Conservation (phyloP, 176 grass and related monocot genomes). For the Musa beccarii region DNA sequence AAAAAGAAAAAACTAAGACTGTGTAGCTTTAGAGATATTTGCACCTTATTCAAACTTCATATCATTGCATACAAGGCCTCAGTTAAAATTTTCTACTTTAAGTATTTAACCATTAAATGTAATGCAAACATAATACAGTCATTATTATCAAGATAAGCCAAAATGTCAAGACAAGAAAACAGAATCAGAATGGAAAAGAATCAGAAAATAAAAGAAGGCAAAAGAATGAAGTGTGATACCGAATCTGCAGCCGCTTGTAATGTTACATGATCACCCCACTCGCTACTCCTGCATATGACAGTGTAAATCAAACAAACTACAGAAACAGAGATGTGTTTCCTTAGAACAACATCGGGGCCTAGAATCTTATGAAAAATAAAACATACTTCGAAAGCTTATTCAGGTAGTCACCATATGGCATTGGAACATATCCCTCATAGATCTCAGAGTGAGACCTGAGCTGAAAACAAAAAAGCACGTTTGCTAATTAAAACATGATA, state of each 20-base stretch:
- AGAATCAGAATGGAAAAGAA: neutral
- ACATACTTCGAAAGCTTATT: slow-evolving; percentile 62
- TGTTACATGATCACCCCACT: slow-evolving; percentile 99
- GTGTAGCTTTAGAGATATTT: no score
- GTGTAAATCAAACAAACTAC: slow-evolving; percentile 17
- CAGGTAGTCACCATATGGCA: slow-evolving; percentile 84
- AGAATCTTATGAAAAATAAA: neutral
- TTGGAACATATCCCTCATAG: slow-evolving; percentile 90
- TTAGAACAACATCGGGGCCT: slow-evolving; percentile 3
- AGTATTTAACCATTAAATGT: neutral
- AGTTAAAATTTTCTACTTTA: neutral
- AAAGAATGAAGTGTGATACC: slow-evolving; percentile 34
- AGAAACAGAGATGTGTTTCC: neutral
- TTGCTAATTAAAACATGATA: slow-evolving; percentile 19
- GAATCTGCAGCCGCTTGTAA: slow-evolving; percentile 92
- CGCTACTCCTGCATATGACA: slow-evolving; percentile 44
- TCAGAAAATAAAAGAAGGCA: neutral
- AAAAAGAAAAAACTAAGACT: no score
- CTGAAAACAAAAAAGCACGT: slow-evolving; percentile 35
- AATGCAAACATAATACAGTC: neutral
- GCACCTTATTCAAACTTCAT: neutral
- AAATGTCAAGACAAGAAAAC: neutral
- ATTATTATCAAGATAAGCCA: no score
- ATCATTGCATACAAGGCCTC: neutral
- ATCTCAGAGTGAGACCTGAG: slow-evolving; percentile 63